Evolutionary conservation across 306 rosid genomes (phyloP), one percentile per base, ranked within the genome.

Genomic region (Geum urbanum): DNA sequence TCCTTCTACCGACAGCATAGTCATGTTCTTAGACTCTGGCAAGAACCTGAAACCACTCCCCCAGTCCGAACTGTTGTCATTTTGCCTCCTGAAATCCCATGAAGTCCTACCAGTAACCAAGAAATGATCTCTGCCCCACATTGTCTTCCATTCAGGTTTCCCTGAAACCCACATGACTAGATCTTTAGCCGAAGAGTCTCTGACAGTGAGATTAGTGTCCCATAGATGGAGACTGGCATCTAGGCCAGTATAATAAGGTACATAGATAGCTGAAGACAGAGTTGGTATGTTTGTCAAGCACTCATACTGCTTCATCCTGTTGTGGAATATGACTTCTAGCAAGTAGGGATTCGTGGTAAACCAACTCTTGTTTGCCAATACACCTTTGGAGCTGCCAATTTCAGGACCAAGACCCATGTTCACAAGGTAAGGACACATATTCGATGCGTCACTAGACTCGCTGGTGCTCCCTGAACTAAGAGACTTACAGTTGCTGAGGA

Each of bases 61-160:
- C 99, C 99, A 94, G 14, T 78, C 85, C 0, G 92, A 82, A 6
- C 24, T 48, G 9, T 81, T 53, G 47, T 88, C 89, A 18, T 27
- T 39, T 40, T 83, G 78, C 69, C 99, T 83, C 70, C 99, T 86
- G 55, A 88, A 94, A 82, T 91, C 96, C 99, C 99, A 94, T 47
- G 99, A 79, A 68, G 89, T 91, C 74, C 99, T 84, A 5, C 97
- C 99, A 0, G 92, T 78, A 55, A 91, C 75, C 19, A 86, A 77
- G 77, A 94, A 94, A 80, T 94, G 99, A 45, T 91, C 97, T 55
- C 96, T 85, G 1, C 97, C 99, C 82, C 74, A 87, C 95, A 94
- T 79, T 82, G 5, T 84, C 71, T 72, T 80, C 99, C 99, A 94
- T 52, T 88, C 92, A 0, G 86, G 77, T 24, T 41, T 83, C 0